Evolutionary conservation across 768 basidiomycete species (phyloP), one percentile per base, ranked within the genome.

Genomic region (Kondoa malvinella): DNA sequence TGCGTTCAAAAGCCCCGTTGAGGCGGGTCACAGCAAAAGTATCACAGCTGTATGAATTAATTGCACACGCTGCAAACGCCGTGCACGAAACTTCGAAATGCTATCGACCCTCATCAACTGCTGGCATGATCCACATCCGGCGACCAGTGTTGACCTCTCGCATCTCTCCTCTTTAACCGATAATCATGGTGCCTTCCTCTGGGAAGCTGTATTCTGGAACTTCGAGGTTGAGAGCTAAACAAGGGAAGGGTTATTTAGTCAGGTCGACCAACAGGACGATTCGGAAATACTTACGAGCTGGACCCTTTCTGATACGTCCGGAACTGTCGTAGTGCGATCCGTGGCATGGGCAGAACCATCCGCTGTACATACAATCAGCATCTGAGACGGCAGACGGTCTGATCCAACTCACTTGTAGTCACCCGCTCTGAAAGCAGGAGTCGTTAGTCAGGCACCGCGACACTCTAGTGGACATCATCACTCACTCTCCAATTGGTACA

Each of bases 321-420:
- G 87, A 94, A 69, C 95, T 95, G 78, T 96, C 92, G 75, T 92
- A 92, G 76, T 99, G 94, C 65, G 94, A 97, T 76, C 94, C 95
- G 78, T 97, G 94, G 82, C 94, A 96, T 65, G 92, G 92, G 82
- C 92, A 70, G 67, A 76, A 91, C 92, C 94, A 99, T 79, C 94
- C 94, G 80, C 92, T 94, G n/a, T n/a, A n/a, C n/a, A n/a, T n/a
- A 76, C 82, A 96, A 79, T 96, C 94, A 77, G 12, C 12, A 50
- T 8, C 21, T 50, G 40, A n/a, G 40, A 8, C 40, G 21, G 40
- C 40, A 50, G 40, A 91, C 92, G 71, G 90, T 85, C 79, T 94
- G 91, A 73, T 71, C 57, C 34, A 63, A 57, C 21, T 56, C 34
- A 30, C 34, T 32, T 16, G n/a, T 21, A 34, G 4, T 8, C 34